Percentiles rank a stretch among this genome's conserved stretches.
Conservation (phyloP, 192 early-diverging fungal genomes). For the Cetraspora pellucida region DNA sequence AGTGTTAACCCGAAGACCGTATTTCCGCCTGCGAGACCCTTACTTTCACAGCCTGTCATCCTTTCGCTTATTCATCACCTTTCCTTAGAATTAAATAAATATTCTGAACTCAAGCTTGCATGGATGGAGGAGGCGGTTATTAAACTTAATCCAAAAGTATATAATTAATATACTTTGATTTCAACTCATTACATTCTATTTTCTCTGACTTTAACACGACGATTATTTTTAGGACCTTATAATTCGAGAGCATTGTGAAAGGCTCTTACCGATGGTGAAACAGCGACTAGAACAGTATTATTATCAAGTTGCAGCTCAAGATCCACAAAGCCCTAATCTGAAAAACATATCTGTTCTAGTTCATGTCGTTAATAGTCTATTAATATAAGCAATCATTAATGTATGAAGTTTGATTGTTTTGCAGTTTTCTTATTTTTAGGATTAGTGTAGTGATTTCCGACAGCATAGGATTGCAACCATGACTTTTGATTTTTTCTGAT, state of each 20-base stretch:
- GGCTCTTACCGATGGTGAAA: slow-evolving; percentile 41
- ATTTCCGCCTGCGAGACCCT: slow-evolving; percentile 36
- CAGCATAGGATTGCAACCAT: no score
- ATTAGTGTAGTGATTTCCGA: no score
- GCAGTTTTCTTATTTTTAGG: no score
- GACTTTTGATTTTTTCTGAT: no score
- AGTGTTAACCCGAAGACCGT: slow-evolving; percentile 44
- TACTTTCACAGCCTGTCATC: slow-evolving; percentile 48
- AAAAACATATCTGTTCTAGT: slow-evolving; percentile 26
- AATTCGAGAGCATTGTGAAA: slow-evolving; percentile 39
- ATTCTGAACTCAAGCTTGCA: slow-evolving; percentile 14
- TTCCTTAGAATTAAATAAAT: slow-evolving; percentile 35
- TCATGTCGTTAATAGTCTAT: slow-evolving; percentile 18
- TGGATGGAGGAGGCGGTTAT: slow-evolving; percentile 33
- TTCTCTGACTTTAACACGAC: neutral
- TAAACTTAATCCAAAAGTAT: slow-evolving; percentile 42
- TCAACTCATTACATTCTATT: neutral
- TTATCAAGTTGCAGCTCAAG: slow-evolving; percentile 15
- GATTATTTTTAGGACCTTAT: slow-evolving; percentile 33
- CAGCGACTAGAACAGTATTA: slow-evolving; percentile 39
- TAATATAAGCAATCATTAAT: neutral
- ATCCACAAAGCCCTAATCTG: slow-evolving; percentile 11
- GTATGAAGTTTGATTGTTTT: no score
- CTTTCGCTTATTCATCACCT: slow-evolving; percentile 49
- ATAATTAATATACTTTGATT: slow-evolving; percentile 32